Percentiles rank a stretch among this genome's conserved stretches.
These are phyloP conservation scores for Microsporum ferrugineum DNA, from an alignment of 2,329 filamentous ascomycete species.

Conservation along the genomic window DNA sequence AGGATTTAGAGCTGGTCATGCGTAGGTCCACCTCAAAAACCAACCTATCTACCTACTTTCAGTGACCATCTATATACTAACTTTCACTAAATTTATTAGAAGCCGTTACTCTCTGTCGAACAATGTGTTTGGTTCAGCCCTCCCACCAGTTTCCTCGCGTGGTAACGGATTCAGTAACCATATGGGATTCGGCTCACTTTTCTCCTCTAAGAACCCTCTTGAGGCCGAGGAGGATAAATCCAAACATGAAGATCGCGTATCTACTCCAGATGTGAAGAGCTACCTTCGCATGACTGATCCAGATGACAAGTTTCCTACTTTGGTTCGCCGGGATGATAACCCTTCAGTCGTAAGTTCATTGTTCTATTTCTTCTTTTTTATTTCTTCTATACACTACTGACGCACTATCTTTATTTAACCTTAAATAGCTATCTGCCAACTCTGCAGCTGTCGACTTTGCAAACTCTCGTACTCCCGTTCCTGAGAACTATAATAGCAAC, in stretches of 20 bases:
- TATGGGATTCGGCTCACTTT: conserved; percentile 64
- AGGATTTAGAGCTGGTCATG: conserved; percentile 60
- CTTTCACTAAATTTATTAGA: conserved; percentile 8
- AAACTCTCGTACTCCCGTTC: conserved; percentile 53
- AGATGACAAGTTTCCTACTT: conserved; percentile 77
- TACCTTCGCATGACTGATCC: conserved; percentile 60
- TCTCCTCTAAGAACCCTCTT: conserved; percentile 77
- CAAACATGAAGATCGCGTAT: conserved; percentile 40
- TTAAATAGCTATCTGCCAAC: conserved; percentile 59
- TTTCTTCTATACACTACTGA: not conserved
- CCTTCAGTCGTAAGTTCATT: conserved; percentile 43
- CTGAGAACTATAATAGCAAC: conserved; percentile 55
- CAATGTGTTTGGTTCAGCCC: conserved; percentile 22
- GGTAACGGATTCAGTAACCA: conserved; percentile 17
- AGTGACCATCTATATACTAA: not conserved
- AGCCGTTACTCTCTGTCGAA: conserved; percentile 91
- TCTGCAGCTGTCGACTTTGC: conserved; percentile 73
- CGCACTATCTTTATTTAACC: not conserved
- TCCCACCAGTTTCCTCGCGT: conserved; percentile 24
- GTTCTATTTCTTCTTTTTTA: not conserved
- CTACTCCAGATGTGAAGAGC: conserved; percentile 55
- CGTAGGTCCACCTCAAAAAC: conserved; percentile 51
- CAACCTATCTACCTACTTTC: not conserved
- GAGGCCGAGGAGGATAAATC: conserved; percentile 62
- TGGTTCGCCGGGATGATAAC: conserved; percentile 39